phyloP scores from a whole-genome alignment of 805 yeast species.

The Cyberlindnera galapagoensis region DNA sequence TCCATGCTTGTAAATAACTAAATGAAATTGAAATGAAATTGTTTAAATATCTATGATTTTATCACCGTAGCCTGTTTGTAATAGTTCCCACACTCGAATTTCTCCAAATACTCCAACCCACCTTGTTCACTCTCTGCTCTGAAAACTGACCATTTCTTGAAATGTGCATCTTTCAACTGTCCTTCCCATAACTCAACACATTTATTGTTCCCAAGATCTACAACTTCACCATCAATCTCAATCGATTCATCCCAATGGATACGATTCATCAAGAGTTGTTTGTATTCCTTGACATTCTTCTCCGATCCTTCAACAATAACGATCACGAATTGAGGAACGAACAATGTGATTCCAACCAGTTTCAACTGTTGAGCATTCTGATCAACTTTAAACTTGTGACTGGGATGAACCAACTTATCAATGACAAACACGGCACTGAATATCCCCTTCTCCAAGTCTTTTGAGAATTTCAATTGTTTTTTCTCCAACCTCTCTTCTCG shows the following conservation, averaged over 20 bases:
- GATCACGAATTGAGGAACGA: conserved; percentile 38
- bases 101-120: conserved; percentile 39
- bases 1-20: conserved; percentile 8
- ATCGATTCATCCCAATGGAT: conserved; percentile 64
- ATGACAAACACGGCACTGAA: conserved; percentile 55
- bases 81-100: conserved; percentile 52
- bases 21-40: not conserved
- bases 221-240: conserved; percentile 16
- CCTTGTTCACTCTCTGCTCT: conserved; percentile 43
- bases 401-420: conserved; percentile 48
- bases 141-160: conserved; percentile 66
- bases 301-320: conserved; percentile 73
- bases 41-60: not conserved
- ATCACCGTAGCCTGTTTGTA: conserved; percentile 38
- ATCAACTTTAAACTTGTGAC: conserved; percentile 69
- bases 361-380: conserved; percentile 70
- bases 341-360: conserved; percentile 52
- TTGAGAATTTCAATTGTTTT: conserved; percentile 35
- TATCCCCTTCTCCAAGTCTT: conserved; percentile 47
- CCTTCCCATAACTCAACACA: conserved; percentile 70
- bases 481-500: conserved; percentile 53
- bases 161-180: conserved; percentile 42
- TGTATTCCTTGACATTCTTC: conserved; percentile 54
- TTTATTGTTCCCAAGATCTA: conserved; percentile 37
- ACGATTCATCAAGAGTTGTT: conserved; percentile 51